A percentile compares a stretch with the other conserved stretches of the same genome.
These are phyloP conservation scores for Chalciporus sp. DNA, from an alignment of 1,284 basidiomycete species.

Conservation along the genomic window DNA sequence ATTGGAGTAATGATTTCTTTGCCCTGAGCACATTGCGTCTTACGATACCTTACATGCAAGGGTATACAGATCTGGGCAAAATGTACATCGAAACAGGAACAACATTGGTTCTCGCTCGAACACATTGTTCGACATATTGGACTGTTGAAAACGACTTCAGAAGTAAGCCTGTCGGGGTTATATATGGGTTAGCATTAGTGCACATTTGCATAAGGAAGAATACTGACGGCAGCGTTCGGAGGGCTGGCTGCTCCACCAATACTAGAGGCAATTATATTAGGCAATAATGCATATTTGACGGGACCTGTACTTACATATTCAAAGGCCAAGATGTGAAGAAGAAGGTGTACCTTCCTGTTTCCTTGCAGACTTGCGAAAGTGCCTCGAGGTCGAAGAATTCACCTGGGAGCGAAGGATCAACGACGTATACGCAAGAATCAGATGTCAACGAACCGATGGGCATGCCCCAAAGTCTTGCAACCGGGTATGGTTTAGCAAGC, in stretches of 20 bases:
- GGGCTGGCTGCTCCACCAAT: slow-evolving; percentile 69
- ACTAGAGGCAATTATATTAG: slow-evolving; percentile 32
- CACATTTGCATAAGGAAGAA: not conserved
- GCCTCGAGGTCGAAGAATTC: slow-evolving; percentile 73
- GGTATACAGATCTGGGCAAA: not conserved
- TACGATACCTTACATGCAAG: not conserved
- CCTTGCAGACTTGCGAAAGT: slow-evolving; percentile 56
- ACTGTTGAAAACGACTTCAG: slow-evolving; percentile 13
- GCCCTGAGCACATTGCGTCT: not conserved
- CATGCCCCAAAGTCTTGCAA: slow-evolving; percentile 67
- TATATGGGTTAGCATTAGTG: slow-evolving; percentile 2
- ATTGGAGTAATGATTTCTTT: slow-evolving; percentile 22
- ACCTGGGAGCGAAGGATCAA: slow-evolving; percentile 37
- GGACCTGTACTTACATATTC: slow-evolving; percentile 53
- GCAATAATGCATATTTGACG: not conserved
- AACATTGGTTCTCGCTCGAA: not conserved
- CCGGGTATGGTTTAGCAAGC: not conserved
- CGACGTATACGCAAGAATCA: not conserved
- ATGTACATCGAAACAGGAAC: not conserved
- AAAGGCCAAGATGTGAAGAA: slow-evolving; percentile 77
- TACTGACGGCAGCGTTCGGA: slow-evolving; percentile 69
- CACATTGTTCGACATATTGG: not conserved
- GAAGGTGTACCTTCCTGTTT: slow-evolving; percentile 64
- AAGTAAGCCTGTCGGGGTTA: slow-evolving; percentile 29
- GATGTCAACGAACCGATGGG: slow-evolving; percentile 52